Conservation (phyloP, 192 early-diverging fungal species). For the Backusella liffmaniae region DNA sequence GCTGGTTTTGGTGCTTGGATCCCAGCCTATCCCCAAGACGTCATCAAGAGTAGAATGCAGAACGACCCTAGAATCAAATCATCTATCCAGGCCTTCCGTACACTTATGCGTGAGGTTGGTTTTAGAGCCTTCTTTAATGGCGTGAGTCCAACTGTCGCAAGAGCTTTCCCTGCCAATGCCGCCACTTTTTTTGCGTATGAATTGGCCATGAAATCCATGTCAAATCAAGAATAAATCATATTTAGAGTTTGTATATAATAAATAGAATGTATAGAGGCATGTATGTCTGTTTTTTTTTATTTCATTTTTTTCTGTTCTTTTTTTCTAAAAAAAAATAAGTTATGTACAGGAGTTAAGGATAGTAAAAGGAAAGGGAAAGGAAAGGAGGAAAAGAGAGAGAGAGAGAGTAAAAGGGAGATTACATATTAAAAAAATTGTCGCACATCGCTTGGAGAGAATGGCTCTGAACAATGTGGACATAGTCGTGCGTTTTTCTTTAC, state of each 20-base stretch:
- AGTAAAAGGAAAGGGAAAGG: not conserved
- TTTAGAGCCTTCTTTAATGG: conserved; percentile 76
- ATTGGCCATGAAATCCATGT: conserved; percentile 51
- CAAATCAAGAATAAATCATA: not conserved
- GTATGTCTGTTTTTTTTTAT: too few relatives aligned
- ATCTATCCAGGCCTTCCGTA: conserved; percentile 32
- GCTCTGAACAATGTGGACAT: not conserved
- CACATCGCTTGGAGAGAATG: not conserved
- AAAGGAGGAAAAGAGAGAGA: not conserved
- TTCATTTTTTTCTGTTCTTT: not conserved
- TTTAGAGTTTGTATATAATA: not conserved
- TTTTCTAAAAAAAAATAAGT: not conserved
- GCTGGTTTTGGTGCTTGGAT: conserved; percentile 95
- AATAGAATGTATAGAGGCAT: not conserved
- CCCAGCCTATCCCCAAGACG: conserved; percentile 75
- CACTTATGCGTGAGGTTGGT: conserved; percentile 52
- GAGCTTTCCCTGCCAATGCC: conserved; percentile 81
- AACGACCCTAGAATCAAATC: conserved; percentile 45
- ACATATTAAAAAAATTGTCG: not conserved
- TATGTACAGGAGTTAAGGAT: not conserved
- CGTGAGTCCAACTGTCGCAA: conserved; percentile 77
- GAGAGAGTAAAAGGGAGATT: not conserved
- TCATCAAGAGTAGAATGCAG: conserved; percentile 80
- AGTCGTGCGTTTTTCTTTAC: not conserved
- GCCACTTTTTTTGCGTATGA: conserved; percentile 78